Percentiles rank a stretch among this genome's conserved stretches.
These are phyloP conservation scores for Candida montana DNA, from an alignment of 805 yeast species.

Conservation along the genomic window DNA sequence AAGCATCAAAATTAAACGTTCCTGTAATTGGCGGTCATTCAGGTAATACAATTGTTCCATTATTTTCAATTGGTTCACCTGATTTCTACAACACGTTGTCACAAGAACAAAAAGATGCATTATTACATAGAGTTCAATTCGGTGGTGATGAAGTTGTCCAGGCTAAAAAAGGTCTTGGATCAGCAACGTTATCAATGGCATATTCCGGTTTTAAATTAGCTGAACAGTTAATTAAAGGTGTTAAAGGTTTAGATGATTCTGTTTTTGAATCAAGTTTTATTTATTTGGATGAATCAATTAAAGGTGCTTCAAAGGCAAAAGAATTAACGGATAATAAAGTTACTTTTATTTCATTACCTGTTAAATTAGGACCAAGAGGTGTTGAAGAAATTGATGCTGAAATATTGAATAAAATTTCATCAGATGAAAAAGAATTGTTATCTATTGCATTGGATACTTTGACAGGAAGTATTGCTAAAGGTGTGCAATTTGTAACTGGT, in stretches of 20 bases:
- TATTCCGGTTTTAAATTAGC: constrained; percentile 78
- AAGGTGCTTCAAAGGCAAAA: constrained; percentile 19
- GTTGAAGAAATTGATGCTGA: constrained; percentile 18
- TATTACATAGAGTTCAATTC: constrained; percentile 73
- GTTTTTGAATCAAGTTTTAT: constrained; percentile 42
- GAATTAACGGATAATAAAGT: constrained; percentile 6
- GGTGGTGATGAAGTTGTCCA: constrained; percentile 89
- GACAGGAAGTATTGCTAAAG: constrained; percentile 21
- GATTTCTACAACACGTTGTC: constrained; percentile 35
- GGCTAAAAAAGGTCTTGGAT: constrained; percentile 80
- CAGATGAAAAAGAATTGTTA: constrained; percentile 21
- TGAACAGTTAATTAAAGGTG: constrained; percentile 54
- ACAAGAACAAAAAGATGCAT: constrained; percentile 44
- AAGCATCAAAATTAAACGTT: constrained; percentile 34
- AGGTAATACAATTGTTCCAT: constrained; percentile 76
- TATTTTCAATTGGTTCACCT: constrained; percentile 52
- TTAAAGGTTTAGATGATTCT: constrained; percentile 33
- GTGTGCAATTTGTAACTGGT: constrained; percentile 23
- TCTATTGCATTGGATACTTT: constrained; percentile 18
- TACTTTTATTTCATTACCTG: constrained; percentile 22
- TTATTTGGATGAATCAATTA: constrained; percentile 42
- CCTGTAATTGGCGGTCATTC: constrained; percentile 86
- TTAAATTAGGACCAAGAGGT: constrained; percentile 20
- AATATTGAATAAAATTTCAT: constrained; percentile 17
- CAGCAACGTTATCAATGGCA: constrained; percentile 84